Conservation (phyloP, 1,139 yeast species). For the Chernovozyma sophiae-reginae region DNA sequence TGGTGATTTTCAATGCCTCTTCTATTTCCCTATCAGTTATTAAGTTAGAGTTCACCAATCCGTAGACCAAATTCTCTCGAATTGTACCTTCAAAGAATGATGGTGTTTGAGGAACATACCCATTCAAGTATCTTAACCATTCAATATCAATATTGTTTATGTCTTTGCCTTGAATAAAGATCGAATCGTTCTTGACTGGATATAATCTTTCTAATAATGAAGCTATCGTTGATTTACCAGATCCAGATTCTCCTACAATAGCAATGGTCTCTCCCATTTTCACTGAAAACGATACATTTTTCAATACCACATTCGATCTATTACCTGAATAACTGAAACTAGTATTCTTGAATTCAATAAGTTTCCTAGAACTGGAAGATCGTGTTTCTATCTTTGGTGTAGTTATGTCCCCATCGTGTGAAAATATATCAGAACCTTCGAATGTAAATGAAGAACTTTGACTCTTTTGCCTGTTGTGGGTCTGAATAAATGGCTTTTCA, state of each 20-base stretch:
- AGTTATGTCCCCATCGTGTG: neutral
- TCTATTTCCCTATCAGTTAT: conserved; percentile 33
- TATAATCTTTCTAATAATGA: conserved; percentile 53
- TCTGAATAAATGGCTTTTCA: conserved; percentile 11
- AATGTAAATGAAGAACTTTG: neutral
- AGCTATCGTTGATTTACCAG: conserved; percentile 72
- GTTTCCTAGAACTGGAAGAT: neutral
- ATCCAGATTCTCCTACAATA: conserved; percentile 72
- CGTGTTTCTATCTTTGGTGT: neutral
- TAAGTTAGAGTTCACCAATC: conserved; percentile 30
- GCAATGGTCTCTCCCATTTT: conserved; percentile 51
- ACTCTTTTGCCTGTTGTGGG: no score
- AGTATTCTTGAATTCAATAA: neutral
- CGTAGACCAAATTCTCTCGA: conserved; percentile 63
- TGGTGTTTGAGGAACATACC: conserved; percentile 68
- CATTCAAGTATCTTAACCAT: conserved; percentile 49
- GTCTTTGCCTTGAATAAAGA: conserved; percentile 38
- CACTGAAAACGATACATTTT: conserved; percentile 38
- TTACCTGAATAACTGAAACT: neutral
- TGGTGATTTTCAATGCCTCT: conserved; percentile 40
- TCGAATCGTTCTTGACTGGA: conserved; percentile 24
- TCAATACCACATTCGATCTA: conserved; percentile 15
- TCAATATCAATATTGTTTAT: conserved; percentile 42
- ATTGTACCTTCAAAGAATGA: conserved; percentile 64
- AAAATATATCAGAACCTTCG: neutral